phyloP scores from a whole-genome alignment of 495 filamentous ascomycete genomes.

The Penicillium roqueforti region DNA sequence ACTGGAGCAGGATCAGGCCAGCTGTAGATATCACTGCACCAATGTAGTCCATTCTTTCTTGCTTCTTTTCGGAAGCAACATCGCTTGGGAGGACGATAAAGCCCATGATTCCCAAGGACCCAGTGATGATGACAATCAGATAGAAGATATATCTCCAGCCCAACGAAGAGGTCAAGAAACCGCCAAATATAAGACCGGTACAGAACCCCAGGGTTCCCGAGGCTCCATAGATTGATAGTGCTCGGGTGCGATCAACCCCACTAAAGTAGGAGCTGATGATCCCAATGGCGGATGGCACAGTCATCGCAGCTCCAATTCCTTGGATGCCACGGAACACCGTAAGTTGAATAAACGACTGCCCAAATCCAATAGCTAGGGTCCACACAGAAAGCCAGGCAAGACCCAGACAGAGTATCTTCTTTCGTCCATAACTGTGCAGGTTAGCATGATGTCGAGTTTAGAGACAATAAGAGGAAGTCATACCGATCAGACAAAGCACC shows the following conservation, averaged over 20 bases:
- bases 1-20: slow-evolving; percentile 36
- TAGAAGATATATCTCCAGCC: slow-evolving; percentile 40
- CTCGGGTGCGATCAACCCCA: slow-evolving; percentile 32
- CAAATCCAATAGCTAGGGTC: slow-evolving; percentile 37
- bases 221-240: slow-evolving; percentile 33
- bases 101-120: slow-evolving; percentile 26
- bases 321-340: slow-evolving; percentile 36
- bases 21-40: slow-evolving; percentile 33
- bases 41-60: slow-evolving; percentile 31
- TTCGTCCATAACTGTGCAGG: slow-evolving; percentile 29
- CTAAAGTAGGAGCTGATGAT: slow-evolving; percentile 41
- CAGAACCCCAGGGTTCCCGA: slow-evolving; percentile 38
- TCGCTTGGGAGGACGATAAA: slow-evolving; percentile 33
- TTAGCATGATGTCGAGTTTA: background rate
- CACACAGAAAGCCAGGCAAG: slow-evolving; percentile 34
- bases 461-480: background rate
- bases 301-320: slow-evolving; percentile 36
- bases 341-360: slow-evolving; percentile 34
- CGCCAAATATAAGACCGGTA: slow-evolving; percentile 34
- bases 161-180: slow-evolving; percentile 35
- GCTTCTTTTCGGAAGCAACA: slow-evolving; percentile 13
- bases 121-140: slow-evolving; percentile 33
- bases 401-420: slow-evolving; percentile 32
- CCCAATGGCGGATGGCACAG: slow-evolving; percentile 36
- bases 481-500: slow-evolving; percentile 37